phyloP scores from a whole-genome alignment of 495 filamentous ascomycete genomes.

The Penicillium pulvis region DNA sequence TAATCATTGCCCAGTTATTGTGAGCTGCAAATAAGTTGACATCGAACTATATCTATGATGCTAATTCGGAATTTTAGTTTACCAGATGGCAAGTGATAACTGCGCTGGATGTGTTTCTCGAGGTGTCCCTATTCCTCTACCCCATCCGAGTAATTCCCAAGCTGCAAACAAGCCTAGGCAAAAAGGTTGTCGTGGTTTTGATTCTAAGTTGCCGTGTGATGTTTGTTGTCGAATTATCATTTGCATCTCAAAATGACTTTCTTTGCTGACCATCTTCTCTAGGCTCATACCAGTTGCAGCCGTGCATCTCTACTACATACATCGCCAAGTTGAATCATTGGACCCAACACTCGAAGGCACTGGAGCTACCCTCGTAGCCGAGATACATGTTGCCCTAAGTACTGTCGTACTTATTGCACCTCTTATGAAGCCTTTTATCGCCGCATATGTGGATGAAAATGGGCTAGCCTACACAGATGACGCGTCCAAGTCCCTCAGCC shows the following conservation, averaged over 20 bases:
- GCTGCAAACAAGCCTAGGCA: slow-evolving; percentile 15
- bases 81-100: slow-evolving; percentile 28
- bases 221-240: slow-evolving; percentile 7
- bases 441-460: slow-evolving; percentile 34
- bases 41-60: background rate
- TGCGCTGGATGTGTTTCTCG: slow-evolving; percentile 25
- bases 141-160: slow-evolving; percentile 17
- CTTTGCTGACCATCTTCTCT: background rate
- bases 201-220: slow-evolving; percentile 25
- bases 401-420: slow-evolving; percentile 25
- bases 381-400: slow-evolving; percentile 28
- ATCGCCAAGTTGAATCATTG: slow-evolving; percentile 18
- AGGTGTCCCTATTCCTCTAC: slow-evolving; percentile 20
- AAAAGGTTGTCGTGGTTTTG: slow-evolving; percentile 20
- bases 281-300: slow-evolving; percentile 28
- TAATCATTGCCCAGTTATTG: slow-evolving; percentile 14
- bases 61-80: slow-evolving; percentile 14
- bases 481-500: slow-evolving; percentile 8
- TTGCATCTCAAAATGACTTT: no score
- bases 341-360: slow-evolving; percentile 23
- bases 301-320: slow-evolving; percentile 25
- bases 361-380: slow-evolving; percentile 21
- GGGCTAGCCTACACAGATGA: slow-evolving; percentile 32
- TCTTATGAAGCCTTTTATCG: slow-evolving; percentile 41
- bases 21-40: slow-evolving; percentile 4